A percentile compares a stretch with the other conserved stretches of the same genome.
Evolutionary conservation across 2,329 filamentous ascomycete species (phyloP).

Genomic region (Ceratocystis diversiconidia): DNA sequence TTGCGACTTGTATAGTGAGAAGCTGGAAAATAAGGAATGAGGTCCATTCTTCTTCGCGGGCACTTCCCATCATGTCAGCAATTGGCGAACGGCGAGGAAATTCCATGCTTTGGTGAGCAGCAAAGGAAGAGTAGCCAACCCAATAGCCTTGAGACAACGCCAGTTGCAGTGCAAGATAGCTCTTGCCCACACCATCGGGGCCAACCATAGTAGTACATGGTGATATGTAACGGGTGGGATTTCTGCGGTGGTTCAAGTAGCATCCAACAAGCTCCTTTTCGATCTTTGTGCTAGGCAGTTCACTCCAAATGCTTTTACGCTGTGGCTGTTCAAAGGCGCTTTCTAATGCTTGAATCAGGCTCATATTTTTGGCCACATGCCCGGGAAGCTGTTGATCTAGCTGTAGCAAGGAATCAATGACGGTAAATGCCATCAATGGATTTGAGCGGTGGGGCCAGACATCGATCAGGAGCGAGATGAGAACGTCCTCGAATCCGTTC

Average conservation of each 20-base stretch:
- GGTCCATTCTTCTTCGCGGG: conserved; percentile 16
- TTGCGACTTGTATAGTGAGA: conserved; percentile 1
- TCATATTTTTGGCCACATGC: background rate
- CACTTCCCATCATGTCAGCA: conserved; percentile 11
- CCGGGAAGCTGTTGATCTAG: conserved; percentile 7
- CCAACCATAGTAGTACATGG: conserved; percentile 14
- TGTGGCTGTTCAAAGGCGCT: conserved; percentile 15
- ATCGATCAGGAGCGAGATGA: conserved; percentile 10
- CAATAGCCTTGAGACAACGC: conserved; percentile 12
- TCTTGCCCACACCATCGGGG: conserved; percentile 16
- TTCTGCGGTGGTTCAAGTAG: conserved; percentile 11
- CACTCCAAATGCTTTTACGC: conserved; percentile 13
- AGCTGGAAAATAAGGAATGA: conserved; percentile 15
- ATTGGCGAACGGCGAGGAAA: conserved; percentile 14
- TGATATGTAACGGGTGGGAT: conserved; percentile 14
- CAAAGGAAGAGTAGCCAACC: conserved; percentile 14
- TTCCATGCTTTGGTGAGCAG: background rate
- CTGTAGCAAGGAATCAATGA: conserved; percentile 11
- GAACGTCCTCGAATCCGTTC: conserved; percentile 15
- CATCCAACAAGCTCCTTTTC: conserved; percentile 7
- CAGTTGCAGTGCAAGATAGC: conserved; percentile 12
- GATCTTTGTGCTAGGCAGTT: conserved; percentile 10
- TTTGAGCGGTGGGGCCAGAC: conserved; percentile 13
- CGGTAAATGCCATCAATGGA: conserved; percentile 3
- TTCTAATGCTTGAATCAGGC: background rate